Evolutionary conservation across 805 yeast genomes (phyloP).

Genomic region (Metschnikowia bowlesiae): DNA sequence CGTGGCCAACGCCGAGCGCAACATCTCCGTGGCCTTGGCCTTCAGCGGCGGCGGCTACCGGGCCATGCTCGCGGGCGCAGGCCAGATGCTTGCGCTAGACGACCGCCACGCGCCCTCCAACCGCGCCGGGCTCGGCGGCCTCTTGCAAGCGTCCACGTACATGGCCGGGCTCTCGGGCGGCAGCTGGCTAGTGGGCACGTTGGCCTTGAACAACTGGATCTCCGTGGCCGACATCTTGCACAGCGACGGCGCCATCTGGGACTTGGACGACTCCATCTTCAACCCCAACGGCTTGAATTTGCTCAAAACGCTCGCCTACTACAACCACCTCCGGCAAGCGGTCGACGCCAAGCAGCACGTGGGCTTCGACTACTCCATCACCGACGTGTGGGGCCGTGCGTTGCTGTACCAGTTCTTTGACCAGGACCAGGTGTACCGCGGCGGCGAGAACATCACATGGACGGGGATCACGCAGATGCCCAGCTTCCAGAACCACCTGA

Average conservation of each 20-base stretch:
- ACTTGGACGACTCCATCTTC: slow-evolving; percentile 56
- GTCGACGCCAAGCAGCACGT: slow-evolving; percentile 11
- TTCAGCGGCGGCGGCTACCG: slow-evolving; percentile 36
- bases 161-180: slow-evolving; percentile 17
- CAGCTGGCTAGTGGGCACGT: slow-evolving; percentile 15
- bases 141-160: slow-evolving; percentile 14
- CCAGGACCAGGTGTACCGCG: slow-evolving; percentile 9
- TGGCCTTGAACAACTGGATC: slow-evolving; percentile 36
- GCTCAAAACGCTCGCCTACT: slow-evolving; percentile 37
- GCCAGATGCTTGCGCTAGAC: slow-evolving; percentile 13
- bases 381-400: slow-evolving; percentile 20
- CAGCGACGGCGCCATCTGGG: slow-evolving; percentile 50
- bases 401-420: slow-evolving; percentile 15
- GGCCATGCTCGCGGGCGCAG: slow-evolving; percentile 30
- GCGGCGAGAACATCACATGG: slow-evolving; percentile 22
- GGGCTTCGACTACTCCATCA: slow-evolving; percentile 14
- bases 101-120: slow-evolving; percentile 4
- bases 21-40: slow-evolving; percentile 28
- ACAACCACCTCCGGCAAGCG: slow-evolving; percentile 9
- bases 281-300: slow-evolving; percentile 61
- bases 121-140: slow-evolving; percentile 13
- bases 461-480: slow-evolving; percentile 20
- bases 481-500: slow-evolving; percentile 30
- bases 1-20: slow-evolving; percentile 22
- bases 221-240: slow-evolving; percentile 28